Conservation (phyloP, 768 basidiomycete species). For the Tulasnella sp. region DNA sequence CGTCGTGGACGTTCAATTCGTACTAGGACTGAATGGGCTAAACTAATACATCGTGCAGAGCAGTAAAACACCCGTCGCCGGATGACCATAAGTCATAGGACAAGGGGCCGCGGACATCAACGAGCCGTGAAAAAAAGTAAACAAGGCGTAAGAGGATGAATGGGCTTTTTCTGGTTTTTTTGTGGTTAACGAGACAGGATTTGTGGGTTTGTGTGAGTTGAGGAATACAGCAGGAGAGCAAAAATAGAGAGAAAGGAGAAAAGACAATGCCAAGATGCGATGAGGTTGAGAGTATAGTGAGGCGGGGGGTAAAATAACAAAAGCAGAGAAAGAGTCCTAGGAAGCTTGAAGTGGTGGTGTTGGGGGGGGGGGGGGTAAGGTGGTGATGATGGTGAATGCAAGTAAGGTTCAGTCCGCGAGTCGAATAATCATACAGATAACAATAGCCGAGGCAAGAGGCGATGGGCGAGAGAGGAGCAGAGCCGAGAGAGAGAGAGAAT, state of each 20-base stretch:
- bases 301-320: constrained; percentile 1
- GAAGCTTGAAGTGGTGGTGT: not conserved
- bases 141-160: not conserved
- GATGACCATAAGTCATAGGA: not conserved
- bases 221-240: not conserved
- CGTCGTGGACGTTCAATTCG: not conserved
- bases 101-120: not conserved
- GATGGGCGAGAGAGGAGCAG: constrained; percentile 11
- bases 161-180: not conserved
- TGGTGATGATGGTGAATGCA: not conserved
- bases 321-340: not conserved
- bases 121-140: not conserved
- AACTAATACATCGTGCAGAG: not conserved
- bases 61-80: not conserved
- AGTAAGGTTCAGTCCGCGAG: not conserved
- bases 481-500: not conserved
- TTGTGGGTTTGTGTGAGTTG: not conserved
- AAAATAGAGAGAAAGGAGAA: not conserved
- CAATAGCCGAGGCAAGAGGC: not conserved
- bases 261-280: not conserved
- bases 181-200: not conserved
- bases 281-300: not conserved
- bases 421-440: constrained; percentile 11
- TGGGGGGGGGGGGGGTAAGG: not conserved
- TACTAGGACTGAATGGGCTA: constrained; percentile 1